Conservation (phyloP, 2,329 filamentous ascomycete species). For the Corynespora cassiicola region DNA sequence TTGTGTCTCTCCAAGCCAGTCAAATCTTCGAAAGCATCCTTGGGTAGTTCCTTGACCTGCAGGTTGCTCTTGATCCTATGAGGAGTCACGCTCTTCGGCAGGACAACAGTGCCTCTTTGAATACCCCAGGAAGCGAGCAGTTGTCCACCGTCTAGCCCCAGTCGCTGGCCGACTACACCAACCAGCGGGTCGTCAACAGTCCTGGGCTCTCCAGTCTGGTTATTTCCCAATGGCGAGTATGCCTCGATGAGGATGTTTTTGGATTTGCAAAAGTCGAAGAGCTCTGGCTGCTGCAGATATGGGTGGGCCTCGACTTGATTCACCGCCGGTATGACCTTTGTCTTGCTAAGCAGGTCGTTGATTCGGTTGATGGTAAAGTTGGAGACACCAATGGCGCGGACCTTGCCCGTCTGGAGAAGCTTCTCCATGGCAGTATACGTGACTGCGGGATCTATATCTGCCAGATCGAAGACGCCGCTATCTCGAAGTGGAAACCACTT, state of each 20-base stretch:
- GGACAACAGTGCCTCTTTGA: constrained; percentile 78
- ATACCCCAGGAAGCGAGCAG: constrained; percentile 79
- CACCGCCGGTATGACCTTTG: constrained; percentile 68
- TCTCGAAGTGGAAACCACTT: constrained; percentile 34
- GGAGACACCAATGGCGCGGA: constrained; percentile 79
- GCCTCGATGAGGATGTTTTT: constrained; percentile 76
- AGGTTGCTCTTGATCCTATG: constrained; percentile 77
- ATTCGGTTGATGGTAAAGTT: constrained; percentile 82
- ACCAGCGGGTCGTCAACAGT: constrained; percentile 49
- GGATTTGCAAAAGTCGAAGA: constrained; percentile 71
- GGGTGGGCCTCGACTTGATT: constrained; percentile 83
- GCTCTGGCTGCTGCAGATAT: constrained; percentile 33
- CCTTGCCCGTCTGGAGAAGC: constrained; percentile 70
- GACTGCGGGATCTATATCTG: constrained; percentile 80
- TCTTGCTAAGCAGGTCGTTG: constrained; percentile 70
- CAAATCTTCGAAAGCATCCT: constrained; percentile 72
- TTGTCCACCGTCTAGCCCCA: constrained; percentile 74
- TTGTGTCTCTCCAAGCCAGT: constrained; percentile 47
- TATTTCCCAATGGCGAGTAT: constrained; percentile 74
- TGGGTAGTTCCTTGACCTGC: constrained; percentile 68
- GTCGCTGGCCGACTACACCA: constrained; percentile 34
- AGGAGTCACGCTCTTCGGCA: constrained; percentile 81
- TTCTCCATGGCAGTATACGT: constrained; percentile 77
- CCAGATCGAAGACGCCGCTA: constrained; percentile 71
- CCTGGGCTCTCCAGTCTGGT: constrained; percentile 65